A percentile compares a stretch with the other conserved stretches of the same genome.
phyloP scores from a whole-genome alignment of 148 eudicot species.

The Amaranthus cruentus region DNA sequence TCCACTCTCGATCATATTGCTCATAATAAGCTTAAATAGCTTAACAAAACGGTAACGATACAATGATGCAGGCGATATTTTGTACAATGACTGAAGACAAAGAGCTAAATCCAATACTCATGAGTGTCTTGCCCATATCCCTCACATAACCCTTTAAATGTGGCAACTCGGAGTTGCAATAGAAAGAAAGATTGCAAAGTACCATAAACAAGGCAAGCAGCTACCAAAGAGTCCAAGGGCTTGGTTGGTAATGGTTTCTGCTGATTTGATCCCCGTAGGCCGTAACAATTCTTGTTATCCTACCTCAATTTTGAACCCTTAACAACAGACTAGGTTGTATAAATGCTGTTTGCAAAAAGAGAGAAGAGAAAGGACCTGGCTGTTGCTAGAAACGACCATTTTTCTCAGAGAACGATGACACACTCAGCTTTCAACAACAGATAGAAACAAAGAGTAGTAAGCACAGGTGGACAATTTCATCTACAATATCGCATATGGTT shows the following conservation, averaged over 20 bases:
- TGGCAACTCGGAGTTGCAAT: conserved; percentile 1
- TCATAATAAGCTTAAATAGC: no score
- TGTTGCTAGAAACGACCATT: neutral
- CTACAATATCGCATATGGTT: neutral
- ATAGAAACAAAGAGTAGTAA: neutral
- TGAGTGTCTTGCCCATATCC: neutral
- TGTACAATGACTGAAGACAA: neutral
- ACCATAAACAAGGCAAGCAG: neutral
- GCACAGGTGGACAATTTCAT: neutral
- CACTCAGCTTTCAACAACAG: neutral
- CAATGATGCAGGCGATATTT: no score
- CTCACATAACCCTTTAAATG: neutral
- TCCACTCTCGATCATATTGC: no score
- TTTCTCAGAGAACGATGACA: neutral
- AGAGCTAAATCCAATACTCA: neutral
- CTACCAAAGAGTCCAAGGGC: neutral
- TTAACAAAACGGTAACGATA: no score
- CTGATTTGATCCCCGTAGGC: neutral
- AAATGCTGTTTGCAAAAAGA: neutral
- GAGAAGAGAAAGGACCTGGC: neutral
- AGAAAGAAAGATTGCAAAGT: neutral
- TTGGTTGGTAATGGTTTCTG: neutral
- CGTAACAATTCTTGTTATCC: no score
- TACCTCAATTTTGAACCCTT: neutral
- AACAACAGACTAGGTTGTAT: neutral